Conservation (phyloP, 1,284 basidiomycete genomes). For the Clitocybe nebularis region DNA sequence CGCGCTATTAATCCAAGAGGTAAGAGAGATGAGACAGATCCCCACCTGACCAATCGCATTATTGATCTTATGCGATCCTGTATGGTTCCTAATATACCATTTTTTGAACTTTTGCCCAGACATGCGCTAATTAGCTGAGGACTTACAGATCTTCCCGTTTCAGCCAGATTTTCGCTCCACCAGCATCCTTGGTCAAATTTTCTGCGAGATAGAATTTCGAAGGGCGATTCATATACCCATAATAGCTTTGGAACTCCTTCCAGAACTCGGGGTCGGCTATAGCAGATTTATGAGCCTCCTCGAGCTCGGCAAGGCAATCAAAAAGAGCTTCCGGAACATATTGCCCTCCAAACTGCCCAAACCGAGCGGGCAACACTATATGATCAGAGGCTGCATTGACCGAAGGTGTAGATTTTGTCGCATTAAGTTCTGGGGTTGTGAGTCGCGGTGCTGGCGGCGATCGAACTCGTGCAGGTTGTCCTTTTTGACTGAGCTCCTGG, state of each 20-base stretch:
- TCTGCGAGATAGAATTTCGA: slow-evolving; percentile 74
- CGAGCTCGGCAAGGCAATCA: slow-evolving; percentile 88
- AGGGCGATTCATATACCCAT: slow-evolving; percentile 86
- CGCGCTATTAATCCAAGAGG: slow-evolving; percentile 3
- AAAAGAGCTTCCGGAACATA: slow-evolving; percentile 95
- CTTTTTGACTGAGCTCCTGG: slow-evolving; percentile 63
- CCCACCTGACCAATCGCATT: slow-evolving; percentile 86
- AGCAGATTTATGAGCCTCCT: slow-evolving; percentile 86
- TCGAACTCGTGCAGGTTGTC: slow-evolving; percentile 34
- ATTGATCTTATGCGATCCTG: slow-evolving; percentile 96
- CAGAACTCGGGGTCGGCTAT: slow-evolving; percentile 88
- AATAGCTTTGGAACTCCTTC: slow-evolving; percentile 89
- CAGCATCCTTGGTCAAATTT: slow-evolving; percentile 71
- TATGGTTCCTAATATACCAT: slow-evolving; percentile 72
- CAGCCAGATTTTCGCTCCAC: slow-evolving; percentile 95
- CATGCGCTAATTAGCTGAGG: not conserved
- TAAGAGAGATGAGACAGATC: slow-evolving; percentile 11
- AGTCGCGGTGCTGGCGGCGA: slow-evolving; percentile 26
- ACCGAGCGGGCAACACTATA: slow-evolving; percentile 72
- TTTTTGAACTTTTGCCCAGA: not conserved
- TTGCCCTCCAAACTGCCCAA: slow-evolving; percentile 95
- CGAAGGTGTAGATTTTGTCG: slow-evolving; percentile 26
- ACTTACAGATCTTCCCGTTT: slow-evolving; percentile 93
- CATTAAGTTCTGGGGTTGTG: slow-evolving; percentile 22
- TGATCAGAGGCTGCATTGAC: slow-evolving; percentile 31